A percentile compares a stretch with the other conserved stretches of the same genome.
phyloP scores from a whole-genome alignment of 2,329 filamentous ascomycete genomes.

The Pseudogymnoascus sp. region DNA sequence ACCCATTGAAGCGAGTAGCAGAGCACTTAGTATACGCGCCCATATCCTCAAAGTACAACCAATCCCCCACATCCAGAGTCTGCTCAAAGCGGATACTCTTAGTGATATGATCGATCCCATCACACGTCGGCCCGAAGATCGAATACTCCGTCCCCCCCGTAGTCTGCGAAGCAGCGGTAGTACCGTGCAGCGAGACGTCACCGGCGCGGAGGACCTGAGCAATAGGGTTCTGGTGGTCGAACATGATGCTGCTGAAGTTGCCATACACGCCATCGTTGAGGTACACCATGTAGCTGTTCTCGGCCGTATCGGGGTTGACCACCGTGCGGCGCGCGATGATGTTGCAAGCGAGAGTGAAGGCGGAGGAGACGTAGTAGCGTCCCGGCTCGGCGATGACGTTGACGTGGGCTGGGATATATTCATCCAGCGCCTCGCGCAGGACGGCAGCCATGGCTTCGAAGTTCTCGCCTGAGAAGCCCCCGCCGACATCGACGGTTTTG shows the following conservation, averaged over 20 bases:
- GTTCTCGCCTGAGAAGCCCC: conserved; percentile 82
- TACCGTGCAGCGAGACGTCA: conserved; percentile 50
- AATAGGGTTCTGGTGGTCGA: conserved; percentile 89
- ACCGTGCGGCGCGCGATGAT: conserved; percentile 92
- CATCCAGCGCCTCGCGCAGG: conserved; percentile 70
- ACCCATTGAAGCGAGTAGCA: conserved; percentile 95
- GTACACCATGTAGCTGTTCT: conserved; percentile 89
- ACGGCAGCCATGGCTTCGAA: conserved; percentile 86
- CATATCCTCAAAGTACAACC: conserved; percentile 99
- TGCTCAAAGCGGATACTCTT: conserved; percentile 70
- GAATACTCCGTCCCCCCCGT: conserved; percentile 68
- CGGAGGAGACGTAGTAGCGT: conserved; percentile 87
- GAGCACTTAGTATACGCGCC: conserved; percentile 98
- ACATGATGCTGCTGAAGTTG: conserved; percentile 99
- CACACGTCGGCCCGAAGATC: conserved; percentile 96
- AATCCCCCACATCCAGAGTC: conserved; percentile 84
- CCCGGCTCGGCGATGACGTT: conserved; percentile 93
- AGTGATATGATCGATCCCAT: conserved; percentile 92
- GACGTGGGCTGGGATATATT: conserved; percentile 71
- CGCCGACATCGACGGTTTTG: conserved; percentile 86
- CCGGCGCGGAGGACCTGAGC: conserved; percentile 69
- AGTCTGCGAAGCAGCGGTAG: conserved; percentile 39
- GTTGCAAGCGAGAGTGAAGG: conserved; percentile 92
- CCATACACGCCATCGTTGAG: conserved; percentile 97
- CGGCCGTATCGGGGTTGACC: conserved; percentile 55